Base-by-base conservation (phyloP, 2,329 filamentous ascomycete species). In the Xylaria sp. region DNA sequence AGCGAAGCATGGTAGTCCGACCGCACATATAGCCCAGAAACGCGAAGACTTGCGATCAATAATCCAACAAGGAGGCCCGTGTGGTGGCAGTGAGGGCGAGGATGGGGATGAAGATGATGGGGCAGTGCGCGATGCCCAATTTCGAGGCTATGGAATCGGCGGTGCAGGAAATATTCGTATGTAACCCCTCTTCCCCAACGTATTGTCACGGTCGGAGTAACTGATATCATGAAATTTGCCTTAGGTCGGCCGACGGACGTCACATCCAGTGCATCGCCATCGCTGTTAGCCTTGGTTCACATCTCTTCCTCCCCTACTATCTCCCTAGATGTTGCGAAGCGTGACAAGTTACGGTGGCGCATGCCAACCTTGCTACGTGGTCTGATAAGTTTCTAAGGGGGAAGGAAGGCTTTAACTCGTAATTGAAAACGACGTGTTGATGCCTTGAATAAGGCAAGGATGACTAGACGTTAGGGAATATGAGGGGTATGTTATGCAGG, bases 81-180 rank as follows among this genome's bases (percentile, higher is more conserved):
- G 40, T 17, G 38, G 40, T 19, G 38, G 31, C 15, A 54, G 49
- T 31, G 54, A 54, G 4, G 15, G 6, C 5, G 49, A 43, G 23
- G 48, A 44, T 9, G 49, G 41, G 4, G 21, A 43, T 6, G 7
- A 21, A 31, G 29, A 19, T 9, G 19, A 41, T 35, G 25, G 29
- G 8, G 46, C 27, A 9, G 40, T 53, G 33, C 27, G 33, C 23
- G 60, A 63, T 27, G 38, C 43, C 4, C 55, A 60, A n/a, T 52
- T 63, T 2, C 55, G 56, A 38, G 60, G 51, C 15, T 63, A 63
- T 52, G 60, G 60, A 5, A 63, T 63, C 21, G 60, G 60, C 13
- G 60, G 60, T 7, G 60, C 55, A 2, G 60, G 60, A 17, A 63
- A 63, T 37, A 63, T 63, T 3, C 60, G 60, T 63, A 47, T 9